Evolutionary conservation across 371 early-diverging fungal genomes (phyloP).

Genomic region (Capillidium rhysosporum): DNA sequence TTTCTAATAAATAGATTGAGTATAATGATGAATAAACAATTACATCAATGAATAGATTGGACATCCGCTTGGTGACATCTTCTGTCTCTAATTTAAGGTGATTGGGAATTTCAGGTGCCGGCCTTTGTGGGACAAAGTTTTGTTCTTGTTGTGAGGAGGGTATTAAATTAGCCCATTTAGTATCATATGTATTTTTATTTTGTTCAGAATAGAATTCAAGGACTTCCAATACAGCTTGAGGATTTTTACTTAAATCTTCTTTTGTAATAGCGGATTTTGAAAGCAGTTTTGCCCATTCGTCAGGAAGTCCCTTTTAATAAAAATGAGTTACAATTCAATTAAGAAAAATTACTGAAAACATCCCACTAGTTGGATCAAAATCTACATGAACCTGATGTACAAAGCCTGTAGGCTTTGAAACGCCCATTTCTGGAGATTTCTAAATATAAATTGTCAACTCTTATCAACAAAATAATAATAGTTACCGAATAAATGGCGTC

Average conservation of each 20-base stretch:
- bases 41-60: constrained; percentile 3
- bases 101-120: not conserved
- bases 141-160: not conserved
- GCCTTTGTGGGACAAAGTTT: not conserved
- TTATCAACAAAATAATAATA: not conserved
- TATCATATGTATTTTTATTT: constrained; percentile 10
- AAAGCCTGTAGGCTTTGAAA: constrained; percentile 86
- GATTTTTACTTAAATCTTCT: constrained; percentile 89
- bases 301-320: constrained; percentile 57
- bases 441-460: constrained; percentile 11
- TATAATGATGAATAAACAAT: not conserved
- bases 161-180: constrained; percentile 5
- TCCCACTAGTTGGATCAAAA: constrained; percentile 81
- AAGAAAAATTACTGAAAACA: constrained; percentile 55
- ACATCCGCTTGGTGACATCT: constrained; percentile 3
- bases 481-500: constrained; percentile 73
- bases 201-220: constrained; percentile 89
- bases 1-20: not conserved
- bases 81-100: not conserved
- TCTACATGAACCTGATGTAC: constrained; percentile 92
- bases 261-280: constrained; percentile 80
- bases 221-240: constrained; percentile 92
- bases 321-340: not conserved
- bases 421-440: constrained; percentile 66
- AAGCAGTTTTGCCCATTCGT: constrained; percentile 77